A percentile compares a stretch with the other conserved stretches of the same genome.
Conservation (phyloP, 1,284 basidiomycete species). For the Rhodotorula glutinis region DNA sequence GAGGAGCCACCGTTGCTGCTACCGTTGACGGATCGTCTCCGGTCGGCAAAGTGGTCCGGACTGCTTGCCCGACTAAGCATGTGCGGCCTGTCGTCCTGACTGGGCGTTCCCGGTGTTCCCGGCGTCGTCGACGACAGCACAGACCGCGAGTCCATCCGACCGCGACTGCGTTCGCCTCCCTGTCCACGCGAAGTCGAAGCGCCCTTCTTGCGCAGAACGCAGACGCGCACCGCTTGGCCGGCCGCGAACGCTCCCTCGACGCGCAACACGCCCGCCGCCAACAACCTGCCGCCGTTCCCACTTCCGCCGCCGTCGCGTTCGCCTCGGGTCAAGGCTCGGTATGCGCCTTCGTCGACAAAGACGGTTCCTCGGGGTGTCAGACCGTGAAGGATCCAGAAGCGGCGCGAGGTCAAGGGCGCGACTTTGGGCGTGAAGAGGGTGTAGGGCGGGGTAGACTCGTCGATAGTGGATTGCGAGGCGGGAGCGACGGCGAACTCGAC, state of each 20-base stretch:
- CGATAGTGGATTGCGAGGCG: neutral
- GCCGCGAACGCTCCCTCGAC: conserved; percentile 87
- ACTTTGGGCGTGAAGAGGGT: conserved; percentile 79
- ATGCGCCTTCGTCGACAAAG: conserved; percentile 84
- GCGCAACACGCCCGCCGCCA: conserved; percentile 83
- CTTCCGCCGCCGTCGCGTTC: conserved; percentile 31
- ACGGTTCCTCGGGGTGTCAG: conserved; percentile 82
- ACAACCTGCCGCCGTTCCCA: conserved; percentile 83
- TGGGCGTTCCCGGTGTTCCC: neutral
- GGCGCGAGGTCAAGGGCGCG: conserved; percentile 77
- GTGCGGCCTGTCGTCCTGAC: neutral
- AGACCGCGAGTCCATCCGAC: no score
- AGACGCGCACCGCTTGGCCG: conserved; percentile 85
- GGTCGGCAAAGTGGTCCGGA: conserved; percentile 35
- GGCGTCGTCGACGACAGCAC: neutral
- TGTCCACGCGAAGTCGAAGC: conserved; percentile 23
- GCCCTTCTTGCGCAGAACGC: conserved; percentile 56
- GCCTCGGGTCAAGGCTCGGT: conserved; percentile 69
- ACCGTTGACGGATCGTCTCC: neutral
- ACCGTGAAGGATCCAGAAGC: conserved; percentile 93
- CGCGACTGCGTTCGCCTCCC: conserved; percentile 19
- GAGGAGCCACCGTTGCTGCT: neutral
- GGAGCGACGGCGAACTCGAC: conserved; percentile 31
- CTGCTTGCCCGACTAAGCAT: conserved; percentile 17
- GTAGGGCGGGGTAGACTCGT: conserved; percentile 61